These are phyloP conservation scores for Ustilago hordei DNA, from an alignment of 1,284 basidiomycete species.

Conservation along the genomic window DNA sequence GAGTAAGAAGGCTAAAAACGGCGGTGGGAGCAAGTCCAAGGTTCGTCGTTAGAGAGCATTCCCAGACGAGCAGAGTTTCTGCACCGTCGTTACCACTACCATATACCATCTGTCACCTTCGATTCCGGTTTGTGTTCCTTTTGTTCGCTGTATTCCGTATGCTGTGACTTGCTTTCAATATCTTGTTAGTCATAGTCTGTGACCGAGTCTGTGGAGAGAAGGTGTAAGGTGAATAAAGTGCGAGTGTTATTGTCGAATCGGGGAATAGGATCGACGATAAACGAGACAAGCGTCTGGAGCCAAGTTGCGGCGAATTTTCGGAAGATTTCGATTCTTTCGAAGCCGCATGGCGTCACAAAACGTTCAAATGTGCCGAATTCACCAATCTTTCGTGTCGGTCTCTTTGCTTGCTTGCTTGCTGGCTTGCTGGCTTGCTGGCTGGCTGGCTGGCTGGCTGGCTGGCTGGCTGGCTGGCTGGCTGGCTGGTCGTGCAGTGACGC, in stretches of 20 bases:
- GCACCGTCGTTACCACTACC: background rate
- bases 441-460: no score
- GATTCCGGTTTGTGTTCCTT: background rate
- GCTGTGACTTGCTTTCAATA: background rate
- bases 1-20: conserved; percentile 37
- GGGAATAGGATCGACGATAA: background rate
- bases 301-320: conserved; percentile 39
- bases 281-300: background rate
- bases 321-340: no score
- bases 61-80: background rate
- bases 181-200: background rate
- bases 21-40: conserved; percentile 28
- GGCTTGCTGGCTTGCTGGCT: background rate
- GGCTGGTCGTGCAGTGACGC: no score
- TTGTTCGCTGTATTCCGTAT: background rate
- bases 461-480: no score
- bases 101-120: conserved; percentile 11
- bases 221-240: no score
- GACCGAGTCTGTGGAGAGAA: background rate
- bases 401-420: no score
- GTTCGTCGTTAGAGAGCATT: conserved; percentile 29
- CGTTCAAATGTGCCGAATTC: conserved; percentile 4
- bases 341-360: background rate
- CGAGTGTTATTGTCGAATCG: background rate
- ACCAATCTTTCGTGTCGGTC: background rate